Evolutionary conservation across 306 rosid species (phyloP), one percentile per base, ranked within the genome.

Genomic region (Betula pendula): DNA sequence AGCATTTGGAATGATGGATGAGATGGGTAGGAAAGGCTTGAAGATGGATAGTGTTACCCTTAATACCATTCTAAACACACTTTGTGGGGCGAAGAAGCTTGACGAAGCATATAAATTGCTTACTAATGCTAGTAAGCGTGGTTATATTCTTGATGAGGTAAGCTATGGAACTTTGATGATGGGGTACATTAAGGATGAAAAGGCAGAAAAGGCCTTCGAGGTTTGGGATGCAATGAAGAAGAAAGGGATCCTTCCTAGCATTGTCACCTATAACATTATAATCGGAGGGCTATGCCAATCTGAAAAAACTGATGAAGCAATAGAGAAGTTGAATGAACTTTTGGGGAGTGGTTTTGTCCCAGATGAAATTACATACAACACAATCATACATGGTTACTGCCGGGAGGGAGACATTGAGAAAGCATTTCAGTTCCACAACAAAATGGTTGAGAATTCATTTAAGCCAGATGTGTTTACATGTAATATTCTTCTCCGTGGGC

Each of bases 191-290:
- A 90, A 87, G 83, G 84, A 78, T 56, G 86, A 85, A 43, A 81
- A 75, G 63, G 83, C 24, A 33, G 87, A 79, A 44, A 84, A 50
- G 82, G 97, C 95, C 15, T 73, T 92, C 70, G 81, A 85, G 81
- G 88, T 94, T 63, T 94, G 98, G 97, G 84, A 88, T 75, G 91
- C 84, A 84, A 88, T 94, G 96, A 89, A 89, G 77, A 80, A 83
- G 72, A 90, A 83, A 76, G 87, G 90, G n/a, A 78, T 88, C 62
- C 66, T 81, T 81, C 92, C 97, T 63, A 88, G 87, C 77, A 66
- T 85, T 66, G 80, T 85, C 79, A 90, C 91, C 56, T 94, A 92
- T 79, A 94, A 92, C 84, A 72, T 86, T 75, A 45, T 94, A 70
- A 92, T 94, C 66, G 85, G 83, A 76, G 97, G 97, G 35, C 73